Conservation (phyloP, 176 grass and related monocot species). For the Carex myosuroides region DNA sequence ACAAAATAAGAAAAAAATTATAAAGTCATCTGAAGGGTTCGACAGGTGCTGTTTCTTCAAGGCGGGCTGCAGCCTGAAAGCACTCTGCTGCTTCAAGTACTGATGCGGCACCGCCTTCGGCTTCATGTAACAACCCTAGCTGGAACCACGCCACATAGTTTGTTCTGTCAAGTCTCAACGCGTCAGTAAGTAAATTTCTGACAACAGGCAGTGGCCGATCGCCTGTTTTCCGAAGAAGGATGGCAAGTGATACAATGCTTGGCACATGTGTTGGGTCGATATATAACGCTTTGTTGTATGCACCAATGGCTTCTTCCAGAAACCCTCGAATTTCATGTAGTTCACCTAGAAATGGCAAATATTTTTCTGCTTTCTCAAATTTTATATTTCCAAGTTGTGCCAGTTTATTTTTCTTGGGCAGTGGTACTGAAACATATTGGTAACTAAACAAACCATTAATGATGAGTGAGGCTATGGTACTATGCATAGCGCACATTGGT, state of each 20-base stretch:
- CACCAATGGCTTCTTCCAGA: slow-evolving; percentile 54
- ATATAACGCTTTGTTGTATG: slow-evolving; percentile 66
- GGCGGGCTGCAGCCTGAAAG: slow-evolving; percentile 85
- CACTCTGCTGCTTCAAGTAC: slow-evolving; percentile 69
- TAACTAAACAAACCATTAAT: not conserved
- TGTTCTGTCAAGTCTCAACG: slow-evolving; percentile 76
- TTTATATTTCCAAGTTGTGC: not conserved
- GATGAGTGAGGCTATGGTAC: too few relatives aligned
- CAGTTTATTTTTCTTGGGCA: not conserved
- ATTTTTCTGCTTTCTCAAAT: not conserved
- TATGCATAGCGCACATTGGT: too few relatives aligned
- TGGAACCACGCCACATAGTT: slow-evolving; percentile 89
- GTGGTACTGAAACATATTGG: not conserved
- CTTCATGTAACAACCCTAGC: slow-evolving; percentile 77
- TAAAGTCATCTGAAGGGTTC: slow-evolving; percentile 88
- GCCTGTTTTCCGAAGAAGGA: slow-evolving; percentile 54
- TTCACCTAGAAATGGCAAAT: slow-evolving; percentile 53
- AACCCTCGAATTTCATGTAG: slow-evolving; percentile 58
- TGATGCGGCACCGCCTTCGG: slow-evolving; percentile 50
- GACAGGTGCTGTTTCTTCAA: slow-evolving; percentile 91
- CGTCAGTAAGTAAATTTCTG: slow-evolving; percentile 65
- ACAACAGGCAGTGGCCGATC: slow-evolving; percentile 47
- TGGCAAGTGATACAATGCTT: slow-evolving; percentile 69
- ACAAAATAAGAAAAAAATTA: slow-evolving; percentile 10
- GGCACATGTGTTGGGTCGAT: slow-evolving; percentile 71